Evolutionary conservation across 192 early-diverging fungal genomes (phyloP), one percentile per base, ranked within the genome.

Genomic region (Coemansia sp.): DNA sequence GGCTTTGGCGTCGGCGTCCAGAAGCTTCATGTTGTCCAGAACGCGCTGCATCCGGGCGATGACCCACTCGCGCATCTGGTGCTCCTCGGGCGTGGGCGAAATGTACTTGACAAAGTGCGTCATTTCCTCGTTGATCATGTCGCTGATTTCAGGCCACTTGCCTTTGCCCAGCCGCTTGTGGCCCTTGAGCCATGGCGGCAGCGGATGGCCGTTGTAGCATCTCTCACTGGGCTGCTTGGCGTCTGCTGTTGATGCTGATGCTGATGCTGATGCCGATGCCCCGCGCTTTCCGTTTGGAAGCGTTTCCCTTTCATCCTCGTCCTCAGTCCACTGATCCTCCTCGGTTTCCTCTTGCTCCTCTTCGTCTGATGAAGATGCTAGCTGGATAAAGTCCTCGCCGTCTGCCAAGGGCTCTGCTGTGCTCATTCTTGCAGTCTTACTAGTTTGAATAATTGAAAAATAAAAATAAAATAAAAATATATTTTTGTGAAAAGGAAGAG

Each of bases 1-100:
- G 1, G 84, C 60, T 5, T 87, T 63, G 6, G 66, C 2, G 0
- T 48, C 36, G 6, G 87, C 79, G 6, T 20, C 66, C 0, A 66
- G 39, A 15, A 83, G 43, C 16, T 63, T 14, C 44, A 93, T 75
- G 21, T 60, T 56, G 35, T 76, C 68, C 43, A 84, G 61, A 6
- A 76, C 61, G 1, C 83, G 67, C 52, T 84, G 65, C 49, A 97
- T 77, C 6, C 90, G 79, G 12, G 88, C 83, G 0, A 96, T 76
- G 0, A 92, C 88, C 68, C 87, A 89, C 34, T 69, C 35, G 3
- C 97, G 88, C 87, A 97, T 84, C 39, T 84, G 75, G 59, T 91
- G 89, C 56, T 98, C 97, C 46, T 90, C 89, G 23, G 78, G 67
- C 0, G 92, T 93, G 0, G 97, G 97, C n/a, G 86, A 83, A 8